Evolutionary conservation across 441 rosid species (phyloP).

Genomic region (Populus hybrid): DNA sequence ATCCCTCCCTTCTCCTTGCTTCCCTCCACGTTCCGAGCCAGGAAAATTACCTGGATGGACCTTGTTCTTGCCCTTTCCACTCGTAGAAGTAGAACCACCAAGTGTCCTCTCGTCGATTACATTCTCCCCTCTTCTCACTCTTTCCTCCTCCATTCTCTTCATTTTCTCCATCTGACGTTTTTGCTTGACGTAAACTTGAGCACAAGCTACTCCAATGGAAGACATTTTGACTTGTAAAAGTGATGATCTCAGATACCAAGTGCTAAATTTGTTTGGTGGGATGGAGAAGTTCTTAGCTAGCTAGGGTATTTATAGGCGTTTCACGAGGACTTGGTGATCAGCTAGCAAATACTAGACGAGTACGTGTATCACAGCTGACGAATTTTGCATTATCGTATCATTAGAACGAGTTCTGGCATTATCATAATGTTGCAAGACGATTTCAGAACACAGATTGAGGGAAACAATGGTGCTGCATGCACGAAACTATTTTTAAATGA

Average conservation of each 20-base stretch:
- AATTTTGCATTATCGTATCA: neutral
- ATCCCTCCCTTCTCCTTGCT: neutral
- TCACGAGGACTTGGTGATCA: slow-evolving; percentile 4
- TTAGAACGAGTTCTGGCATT: neutral
- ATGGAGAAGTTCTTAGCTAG: neutral
- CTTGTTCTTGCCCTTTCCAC: slow-evolving; percentile 16
- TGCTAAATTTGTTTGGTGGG: neutral
- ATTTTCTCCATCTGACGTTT: slow-evolving; percentile 40
- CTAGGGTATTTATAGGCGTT: slow-evolving; percentile 22
- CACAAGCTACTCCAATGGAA: slow-evolving; percentile 41
- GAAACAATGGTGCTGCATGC: slow-evolving; percentile 14
- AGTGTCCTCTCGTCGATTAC: slow-evolving; percentile 4
- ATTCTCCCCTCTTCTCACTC: slow-evolving; percentile 9
- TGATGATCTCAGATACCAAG: neutral
- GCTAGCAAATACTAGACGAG: slow-evolving; percentile 14
- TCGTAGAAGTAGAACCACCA: neutral
- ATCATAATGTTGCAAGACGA: slow-evolving; percentile 5
- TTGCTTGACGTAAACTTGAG: slow-evolving; percentile 33
- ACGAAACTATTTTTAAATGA: neutral
- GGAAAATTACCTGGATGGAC: slow-evolving; percentile 32
- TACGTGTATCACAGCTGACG: neutral
- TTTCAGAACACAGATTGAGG: neutral
- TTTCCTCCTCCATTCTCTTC: slow-evolving; percentile 30
- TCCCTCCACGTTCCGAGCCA: slow-evolving; percentile 1
- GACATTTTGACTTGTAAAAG: slow-evolving; percentile 22